Percentiles rank a stretch among this genome's conserved stretches.
Conservation (phyloP, 306 rosid genomes). For the Glycyrrhiza uralensis region DNA sequence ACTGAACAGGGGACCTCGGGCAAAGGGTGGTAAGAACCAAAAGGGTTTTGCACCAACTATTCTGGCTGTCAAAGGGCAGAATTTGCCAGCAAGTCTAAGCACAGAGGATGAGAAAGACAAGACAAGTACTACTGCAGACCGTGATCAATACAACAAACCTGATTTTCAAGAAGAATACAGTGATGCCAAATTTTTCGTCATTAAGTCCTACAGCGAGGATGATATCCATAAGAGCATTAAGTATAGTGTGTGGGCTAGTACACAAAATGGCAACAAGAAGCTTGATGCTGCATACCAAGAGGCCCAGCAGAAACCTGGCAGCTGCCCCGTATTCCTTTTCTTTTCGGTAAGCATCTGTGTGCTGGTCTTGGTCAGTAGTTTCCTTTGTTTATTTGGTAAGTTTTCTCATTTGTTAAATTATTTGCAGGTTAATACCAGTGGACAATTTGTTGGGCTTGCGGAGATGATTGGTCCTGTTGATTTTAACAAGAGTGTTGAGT, state of each 20-base stretch:
- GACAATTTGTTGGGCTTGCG: constrained; percentile 94
- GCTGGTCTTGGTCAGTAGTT: background rate
- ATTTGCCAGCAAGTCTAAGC: constrained; percentile 35
- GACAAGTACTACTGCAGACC: constrained; percentile 44
- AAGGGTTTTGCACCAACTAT: constrained; percentile 56
- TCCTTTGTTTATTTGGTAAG: background rate
- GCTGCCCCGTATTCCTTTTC: constrained; percentile 72
- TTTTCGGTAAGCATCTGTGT: constrained; percentile 63
- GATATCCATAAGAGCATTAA: constrained; percentile 96
- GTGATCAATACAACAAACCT: constrained; percentile 60
- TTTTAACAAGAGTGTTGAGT: constrained; percentile 81
- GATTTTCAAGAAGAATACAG: constrained; percentile 67
- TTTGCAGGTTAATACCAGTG: constrained; percentile 89
- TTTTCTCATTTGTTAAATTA: background rate
- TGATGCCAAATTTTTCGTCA: constrained; percentile 76
- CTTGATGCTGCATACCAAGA: constrained; percentile 94
- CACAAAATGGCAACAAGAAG: constrained; percentile 95
- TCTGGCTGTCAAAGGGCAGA: constrained; percentile 70
- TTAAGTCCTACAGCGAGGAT: constrained; percentile 94
- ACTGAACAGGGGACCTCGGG: constrained; percentile 86
- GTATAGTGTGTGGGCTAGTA: constrained; percentile 97
- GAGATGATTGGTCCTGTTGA: constrained; percentile 97
- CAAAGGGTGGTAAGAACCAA: constrained; percentile 76
- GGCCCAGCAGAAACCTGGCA: constrained; percentile 79
- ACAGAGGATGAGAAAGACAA: constrained; percentile 69